Percentiles rank a stretch among this genome's conserved stretches.
Evolutionary conservation across 1,139 yeast species (phyloP).

Genomic region (Hansenula sp.): DNA sequence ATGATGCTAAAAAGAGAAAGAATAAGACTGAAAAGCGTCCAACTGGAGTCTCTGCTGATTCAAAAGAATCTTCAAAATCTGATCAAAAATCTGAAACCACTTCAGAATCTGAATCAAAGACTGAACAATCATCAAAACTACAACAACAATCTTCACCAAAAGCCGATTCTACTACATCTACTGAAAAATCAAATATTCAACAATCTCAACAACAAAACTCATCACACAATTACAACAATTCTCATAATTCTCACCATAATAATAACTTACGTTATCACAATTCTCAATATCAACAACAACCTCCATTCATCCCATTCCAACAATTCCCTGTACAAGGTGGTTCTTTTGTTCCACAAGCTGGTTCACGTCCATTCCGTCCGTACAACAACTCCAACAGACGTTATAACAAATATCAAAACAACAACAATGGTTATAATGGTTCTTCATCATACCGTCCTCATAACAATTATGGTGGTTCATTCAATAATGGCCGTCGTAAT

Average conservation of each 20-base stretch:
- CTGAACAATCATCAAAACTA: not conserved
- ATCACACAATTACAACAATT: constrained; percentile 1
- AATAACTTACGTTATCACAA: constrained; percentile 5
- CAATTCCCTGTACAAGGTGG: constrained; percentile 18
- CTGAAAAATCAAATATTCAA: constrained; percentile 4
- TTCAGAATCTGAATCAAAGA: not conserved
- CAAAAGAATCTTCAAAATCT: constrained; percentile 19
- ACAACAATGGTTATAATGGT: constrained; percentile 7
- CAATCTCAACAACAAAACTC: constrained; percentile 5
- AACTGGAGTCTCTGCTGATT: constrained; percentile 25
- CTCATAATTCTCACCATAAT: constrained; percentile 6
- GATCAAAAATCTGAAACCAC: constrained; percentile 3
- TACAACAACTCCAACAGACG: constrained; percentile 17
- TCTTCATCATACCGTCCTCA: constrained; percentile 1
- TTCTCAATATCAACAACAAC: constrained; percentile 18
- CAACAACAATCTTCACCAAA: constrained; percentile 26
- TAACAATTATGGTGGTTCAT: constrained; percentile 6
- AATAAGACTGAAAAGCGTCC: constrained; percentile 16
- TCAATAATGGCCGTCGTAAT: constrained; percentile 19
- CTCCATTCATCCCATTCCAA: constrained; percentile 14
- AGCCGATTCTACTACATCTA: constrained; percentile 1
- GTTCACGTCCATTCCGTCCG: constrained; percentile 22
- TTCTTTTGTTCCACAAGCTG: constrained; percentile 17
- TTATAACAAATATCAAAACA: constrained; percentile 12
- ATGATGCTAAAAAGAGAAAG: constrained; percentile 15